Percentiles rank a stretch among this genome's conserved stretches.
Conservation (phyloP, 305 asterid genomes). For the Fraxinus dipetala region DNA sequence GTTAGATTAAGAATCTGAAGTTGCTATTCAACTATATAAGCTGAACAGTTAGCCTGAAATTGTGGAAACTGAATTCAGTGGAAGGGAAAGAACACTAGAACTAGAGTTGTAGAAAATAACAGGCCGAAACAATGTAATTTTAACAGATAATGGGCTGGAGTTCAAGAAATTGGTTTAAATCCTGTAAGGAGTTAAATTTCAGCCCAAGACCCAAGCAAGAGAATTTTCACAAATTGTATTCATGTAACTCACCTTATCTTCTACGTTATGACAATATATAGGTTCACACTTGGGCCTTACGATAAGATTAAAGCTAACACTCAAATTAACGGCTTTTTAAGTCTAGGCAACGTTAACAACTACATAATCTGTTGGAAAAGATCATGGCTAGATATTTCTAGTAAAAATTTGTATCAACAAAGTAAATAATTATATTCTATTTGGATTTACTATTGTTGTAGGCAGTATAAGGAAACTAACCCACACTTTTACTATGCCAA, state of each 20-base stretch:
- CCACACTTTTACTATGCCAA: not conserved
- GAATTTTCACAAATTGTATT: not conserved
- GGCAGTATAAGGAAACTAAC: not conserved
- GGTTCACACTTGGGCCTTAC: not conserved
- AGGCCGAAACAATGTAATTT: not conserved
- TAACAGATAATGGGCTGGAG: not conserved
- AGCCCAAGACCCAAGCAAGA: not conserved
- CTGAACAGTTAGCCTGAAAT: not conserved
- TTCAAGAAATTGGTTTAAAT: not conserved
- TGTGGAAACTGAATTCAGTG: not conserved
- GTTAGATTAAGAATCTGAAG: not conserved
- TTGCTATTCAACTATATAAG: not conserved
- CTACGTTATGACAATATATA: not conserved
- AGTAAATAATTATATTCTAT: not conserved
- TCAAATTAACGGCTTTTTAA: not conserved
- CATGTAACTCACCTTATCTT: not conserved
- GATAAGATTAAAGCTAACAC: not conserved
- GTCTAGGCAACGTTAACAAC: not conserved
- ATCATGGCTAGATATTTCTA: not conserved
- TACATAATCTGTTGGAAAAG: constrained; percentile 1
- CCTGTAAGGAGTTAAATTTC: not conserved
- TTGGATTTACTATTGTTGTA: not conserved
- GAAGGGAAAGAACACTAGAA: not conserved
- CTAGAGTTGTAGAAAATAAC: not conserved
- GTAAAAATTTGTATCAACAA: not conserved